Conservation (phyloP, 768 basidiomycete species). For the Lactarius quietus region DNA sequence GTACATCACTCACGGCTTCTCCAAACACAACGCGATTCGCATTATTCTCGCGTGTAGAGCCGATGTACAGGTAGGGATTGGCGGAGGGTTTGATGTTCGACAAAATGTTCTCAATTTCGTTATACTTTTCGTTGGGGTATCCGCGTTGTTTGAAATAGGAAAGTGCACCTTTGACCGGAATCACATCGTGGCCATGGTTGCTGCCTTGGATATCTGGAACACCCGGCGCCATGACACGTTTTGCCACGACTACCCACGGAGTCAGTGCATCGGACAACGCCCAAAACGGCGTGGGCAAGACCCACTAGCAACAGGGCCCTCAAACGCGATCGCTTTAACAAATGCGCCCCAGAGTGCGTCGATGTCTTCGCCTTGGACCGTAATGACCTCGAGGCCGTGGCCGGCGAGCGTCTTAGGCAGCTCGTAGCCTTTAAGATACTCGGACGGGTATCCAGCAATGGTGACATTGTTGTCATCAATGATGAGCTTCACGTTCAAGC, state of each 20-base stretch:
- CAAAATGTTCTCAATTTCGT: constrained; percentile 50
- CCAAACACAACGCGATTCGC: constrained; percentile 85
- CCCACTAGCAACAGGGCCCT: constrained; percentile 79
- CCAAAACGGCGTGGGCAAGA: background rate
- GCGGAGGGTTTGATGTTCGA: constrained; percentile 57
- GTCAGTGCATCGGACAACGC: background rate
- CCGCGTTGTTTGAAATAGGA: constrained; percentile 68
- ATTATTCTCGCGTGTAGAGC: constrained; percentile 68
- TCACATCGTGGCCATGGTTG: constrained; percentile 80
- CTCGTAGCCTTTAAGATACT: constrained; percentile 79
- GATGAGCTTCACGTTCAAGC: constrained; percentile 78
- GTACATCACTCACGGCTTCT: constrained; percentile 74
- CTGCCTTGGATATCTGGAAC: constrained; percentile 71
- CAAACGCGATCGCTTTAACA: constrained; percentile 47
- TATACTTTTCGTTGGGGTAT: constrained; percentile 39
- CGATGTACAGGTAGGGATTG: constrained; percentile 58
- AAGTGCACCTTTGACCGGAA: constrained; percentile 75
- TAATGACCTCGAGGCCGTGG: constrained; percentile 75
- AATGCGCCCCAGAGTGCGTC: constrained; percentile 73
- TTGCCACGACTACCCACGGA: constrained; percentile 53
- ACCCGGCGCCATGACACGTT: constrained; percentile 48
- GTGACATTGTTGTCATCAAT: constrained; percentile 93
- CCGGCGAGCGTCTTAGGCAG: constrained; percentile 69
- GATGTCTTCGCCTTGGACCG: constrained; percentile 73
- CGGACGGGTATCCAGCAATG: constrained; percentile 85